Evolutionary conservation across 768 basidiomycete species (phyloP), one percentile per base, ranked within the genome.

Genomic region (Kwoniella pini): DNA sequence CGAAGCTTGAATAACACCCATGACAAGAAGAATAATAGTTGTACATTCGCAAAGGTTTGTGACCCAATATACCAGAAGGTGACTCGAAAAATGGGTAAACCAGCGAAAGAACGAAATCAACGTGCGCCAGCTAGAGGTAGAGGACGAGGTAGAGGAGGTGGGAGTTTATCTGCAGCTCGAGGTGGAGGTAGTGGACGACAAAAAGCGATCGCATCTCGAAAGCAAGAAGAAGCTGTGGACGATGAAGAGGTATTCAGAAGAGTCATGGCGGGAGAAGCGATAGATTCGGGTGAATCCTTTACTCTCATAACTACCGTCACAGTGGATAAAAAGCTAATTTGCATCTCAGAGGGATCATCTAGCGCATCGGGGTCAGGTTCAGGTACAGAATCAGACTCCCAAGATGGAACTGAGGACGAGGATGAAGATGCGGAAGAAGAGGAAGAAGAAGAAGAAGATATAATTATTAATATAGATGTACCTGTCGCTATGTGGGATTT

Each of bases 401-500:
- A 79, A 2, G 79, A 79, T 4, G 80, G 79, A 7, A 81, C 78
- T 6, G 79, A 71, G 22, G 79, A 69, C 17, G 60, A 57, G 1
- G 59, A 60, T 21, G 85, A 85, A 61, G 79, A 82, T 3, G 79
- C 80, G 2, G 80, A 79, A 4, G 80, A 79, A 5, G 81, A 78
- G 6, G 79, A 72, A 26, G 80, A 71, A 2, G 80, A 74, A 15
- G 79, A 77, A 3, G 79, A 76, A 26, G 77, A 72, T 42, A 57
- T 66, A 31, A 46, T 60, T 36, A 42, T 69, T 1, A 70, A 65
- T 51, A 80, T 81, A 33, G 68, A 56, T 6, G 76, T 96, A 11
- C 91, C 91, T 1, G 87, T 96, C 3, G 93, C 91, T 33, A 97
- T 97, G 94, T 97, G 94, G 94, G 95, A 99, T 75, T 97, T 99